Evolutionary conservation across 169 alveolate species (phyloP).

Genomic region (Plasmodium berghei): DNA sequence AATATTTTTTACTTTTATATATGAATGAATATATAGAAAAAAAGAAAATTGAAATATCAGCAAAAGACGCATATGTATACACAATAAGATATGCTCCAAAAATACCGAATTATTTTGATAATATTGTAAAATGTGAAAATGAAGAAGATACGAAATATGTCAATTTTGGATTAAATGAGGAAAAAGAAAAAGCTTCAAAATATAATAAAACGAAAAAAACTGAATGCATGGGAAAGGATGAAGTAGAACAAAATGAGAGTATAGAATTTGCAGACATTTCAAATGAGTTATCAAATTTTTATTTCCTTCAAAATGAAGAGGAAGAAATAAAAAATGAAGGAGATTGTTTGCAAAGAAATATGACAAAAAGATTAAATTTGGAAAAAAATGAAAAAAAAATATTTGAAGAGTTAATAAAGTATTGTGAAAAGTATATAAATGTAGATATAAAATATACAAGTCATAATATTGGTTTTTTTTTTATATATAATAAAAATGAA

Average conservation of each 20-base stretch:
- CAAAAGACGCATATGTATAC: conserved; percentile 35
- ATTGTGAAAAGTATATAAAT: conserved; percentile 57
- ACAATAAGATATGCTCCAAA: conserved; percentile 38
- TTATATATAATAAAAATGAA: conserved; percentile 51
- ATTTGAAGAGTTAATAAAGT: conserved; percentile 58
- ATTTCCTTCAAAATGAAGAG: conserved; percentile 2
- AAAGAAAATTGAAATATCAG: conserved; percentile 31
- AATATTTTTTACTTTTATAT: conserved; percentile 45
- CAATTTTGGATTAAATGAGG: background rate
- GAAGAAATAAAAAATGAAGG: background rate
- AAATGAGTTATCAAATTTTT: background rate
- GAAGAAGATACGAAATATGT: background rate
- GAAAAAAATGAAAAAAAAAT: conserved; percentile 18
- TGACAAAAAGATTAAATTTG: conserved; percentile 5
- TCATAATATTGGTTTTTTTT: conserved; percentile 69
- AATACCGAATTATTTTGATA: conserved; percentile 50
- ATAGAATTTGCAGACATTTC: background rate
- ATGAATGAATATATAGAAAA: conserved; percentile 71
- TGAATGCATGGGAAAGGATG: background rate
- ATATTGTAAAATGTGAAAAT: background rate
- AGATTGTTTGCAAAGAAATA: background rate
- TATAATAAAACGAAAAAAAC: too few species aligned
- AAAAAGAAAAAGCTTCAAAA: background rate
- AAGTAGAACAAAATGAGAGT: background rate
- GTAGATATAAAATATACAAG: conserved; percentile 20